Evolutionary conservation across 108 stramenopile genomes (phyloP), one percentile per base, ranked within the genome.

Genomic region (Skeletonema potamos): DNA sequence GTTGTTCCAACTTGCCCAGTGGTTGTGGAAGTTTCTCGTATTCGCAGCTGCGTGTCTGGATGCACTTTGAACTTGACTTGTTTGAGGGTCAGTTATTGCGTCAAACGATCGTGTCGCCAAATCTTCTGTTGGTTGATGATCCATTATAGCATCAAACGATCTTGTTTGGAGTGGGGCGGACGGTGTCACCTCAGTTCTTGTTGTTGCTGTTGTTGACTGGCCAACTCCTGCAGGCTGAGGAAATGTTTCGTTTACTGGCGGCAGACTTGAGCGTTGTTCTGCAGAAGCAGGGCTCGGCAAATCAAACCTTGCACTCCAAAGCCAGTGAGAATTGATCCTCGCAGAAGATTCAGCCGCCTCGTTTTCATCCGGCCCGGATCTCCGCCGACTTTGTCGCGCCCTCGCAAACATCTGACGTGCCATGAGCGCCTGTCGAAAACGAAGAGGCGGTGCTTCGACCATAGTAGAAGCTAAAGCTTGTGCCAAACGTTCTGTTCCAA

Each of bases 361-460:
- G 22, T 4, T 51, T 24, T 51, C 48, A 22, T 22, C 46, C 46
- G 18, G 20, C 46, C 17, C 17, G 22, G 48, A 51, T 51, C 48
- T 24, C 27, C 27, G 55, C 26, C 58, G 39, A 18, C 9, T 20
- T 20, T 51, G 22, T 29, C 73, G 54, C 1, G 64, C 57, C 22
- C 54, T 54, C 33, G 58, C 44, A 28, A 73, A 30, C 55, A 73
- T 43, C 5, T 64, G 39, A n/a, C 64, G 30, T 20, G 73, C 62
- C 29, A 74, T 34, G 18, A 57, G 57, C 8, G 64, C 58, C 24
- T 58, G 37, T 13, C 56, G 36, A 1, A 44, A 27, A 8, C 44
- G 72, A 43, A 74, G 65, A 15, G 73, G 73, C 17, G 73, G 73
- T 2, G 73, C 73, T 56, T 74, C 73, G 3, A 74, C 63, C 64